phyloP scores from a whole-genome alignment of 495 filamentous ascomycete genomes.

The Annulohypoxylon maeteangense region DNA sequence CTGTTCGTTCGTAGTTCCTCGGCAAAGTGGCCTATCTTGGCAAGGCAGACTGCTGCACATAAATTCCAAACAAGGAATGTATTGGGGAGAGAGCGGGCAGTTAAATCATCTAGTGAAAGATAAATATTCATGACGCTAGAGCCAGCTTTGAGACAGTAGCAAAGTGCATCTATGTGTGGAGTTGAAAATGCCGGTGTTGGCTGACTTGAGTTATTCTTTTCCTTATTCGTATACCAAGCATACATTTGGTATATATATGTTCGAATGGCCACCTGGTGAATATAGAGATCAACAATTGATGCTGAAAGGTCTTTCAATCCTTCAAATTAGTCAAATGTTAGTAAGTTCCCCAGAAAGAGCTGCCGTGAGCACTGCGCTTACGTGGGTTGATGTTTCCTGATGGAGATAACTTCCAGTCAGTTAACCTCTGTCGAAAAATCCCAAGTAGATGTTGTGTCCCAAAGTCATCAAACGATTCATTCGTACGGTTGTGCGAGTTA shows the following conservation, averaged over 20 bases:
- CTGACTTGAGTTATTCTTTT: not conserved
- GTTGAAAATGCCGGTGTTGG: not conserved
- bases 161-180: constrained; percentile 29
- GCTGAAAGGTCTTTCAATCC: constrained; percentile 16
- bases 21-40: constrained; percentile 30
- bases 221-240: constrained; percentile 8
- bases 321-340: constrained; percentile 4
- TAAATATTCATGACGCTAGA: constrained; percentile 20
- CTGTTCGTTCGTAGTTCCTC: not conserved
- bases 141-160: constrained; percentile 26
- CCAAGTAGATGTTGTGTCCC: constrained; percentile 34
- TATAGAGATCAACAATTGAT: constrained; percentile 34
- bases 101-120: constrained; percentile 27
- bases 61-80: constrained; percentile 34
- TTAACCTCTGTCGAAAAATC: constrained; percentile 29
- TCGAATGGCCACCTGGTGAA: constrained; percentile 34
- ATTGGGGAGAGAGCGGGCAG: constrained; percentile 32
- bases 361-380: not conserved
- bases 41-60: constrained; percentile 23
- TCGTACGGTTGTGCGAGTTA: not conserved
- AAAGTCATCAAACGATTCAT: constrained; percentile 35
- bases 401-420: constrained; percentile 27
- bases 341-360: not conserved
- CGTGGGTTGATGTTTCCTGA: constrained; percentile 22
- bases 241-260: constrained; percentile 12